Base-by-base conservation (phyloP, 805 yeast genomes). In the Candida xyloterini region DNA sequence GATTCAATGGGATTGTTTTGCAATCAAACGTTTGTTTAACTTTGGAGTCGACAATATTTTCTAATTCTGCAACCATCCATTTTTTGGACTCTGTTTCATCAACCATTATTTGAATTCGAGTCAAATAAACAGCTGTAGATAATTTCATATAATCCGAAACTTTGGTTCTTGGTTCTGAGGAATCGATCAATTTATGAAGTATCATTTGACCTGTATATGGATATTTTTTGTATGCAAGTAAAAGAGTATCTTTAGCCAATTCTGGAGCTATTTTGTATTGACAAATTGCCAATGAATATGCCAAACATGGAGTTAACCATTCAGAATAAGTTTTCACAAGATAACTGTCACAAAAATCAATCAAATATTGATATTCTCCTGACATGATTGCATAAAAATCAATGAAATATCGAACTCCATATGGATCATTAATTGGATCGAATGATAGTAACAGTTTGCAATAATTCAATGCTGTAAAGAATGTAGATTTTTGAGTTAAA, bases 331-430 rank as follows among this genome's bases (percentile, higher is more conserved):
- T 69, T 15, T 67, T 71, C 3, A 71, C 66, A 24, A 84, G 64
- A 1, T 84, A 74, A 1, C 85, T 76, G 10, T 74, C 63, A 2
- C 71, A 71, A 24, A 86, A 62, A 14, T 77, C 74, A 10, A 79
- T 67, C 49, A 88, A 56, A 59, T 77, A 87, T 42, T 76, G 67
- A 53, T 72, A 78, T 45, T 86, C 86, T 23, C 73, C 79, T 26
- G 85, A 68, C 62, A 78, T 65, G 3, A 85, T 64, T 3, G 91
- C 81, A 55, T 84, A 88, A 54, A 75, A 80, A 57, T 89, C 96
- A 50, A 89, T 79, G 58, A 87, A 84, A 54, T 82, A 81, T 47
- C 95, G 71, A 10, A 83, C 88, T 15, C 95, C 95, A 37, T 81
- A 66, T 1, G 95, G 95, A 65, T 89, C 96, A 41, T 82, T 85